Evolutionary conservation across 129 eudicot genomes (phyloP).

Genomic region (Artemisia argyi): DNA sequence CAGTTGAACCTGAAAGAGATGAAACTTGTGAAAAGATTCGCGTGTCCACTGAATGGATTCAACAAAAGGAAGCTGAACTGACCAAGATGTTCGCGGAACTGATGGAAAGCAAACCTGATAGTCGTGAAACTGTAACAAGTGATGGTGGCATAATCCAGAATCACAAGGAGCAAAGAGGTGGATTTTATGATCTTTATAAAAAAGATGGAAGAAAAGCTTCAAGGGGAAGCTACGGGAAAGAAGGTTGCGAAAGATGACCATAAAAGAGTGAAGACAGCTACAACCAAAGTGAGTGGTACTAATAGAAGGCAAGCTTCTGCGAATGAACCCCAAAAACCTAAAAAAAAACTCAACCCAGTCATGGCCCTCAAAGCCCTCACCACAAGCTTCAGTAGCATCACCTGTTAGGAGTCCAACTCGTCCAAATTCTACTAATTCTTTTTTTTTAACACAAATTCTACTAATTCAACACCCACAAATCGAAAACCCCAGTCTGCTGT

Average conservation of each 20-base stretch:
- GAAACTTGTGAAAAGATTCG: constrained; percentile 48
- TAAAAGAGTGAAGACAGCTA: constrained; percentile 52
- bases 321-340: constrained; percentile 44
- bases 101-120: constrained; percentile 64
- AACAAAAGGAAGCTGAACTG: constrained; percentile 76
- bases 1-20: constrained; percentile 32
- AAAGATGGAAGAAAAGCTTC: constrained; percentile 69
- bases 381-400: constrained; percentile 32
- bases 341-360: constrained; percentile 46
- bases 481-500: no score
- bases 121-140: constrained; percentile 34
- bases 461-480: constrained; percentile 48
- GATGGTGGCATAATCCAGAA: constrained; percentile 39
- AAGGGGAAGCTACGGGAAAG: constrained; percentile 49
- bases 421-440: constrained; percentile 37
- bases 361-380: constrained; percentile 83
- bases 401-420: constrained; percentile 44
- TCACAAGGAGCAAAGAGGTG: constrained; percentile 55
- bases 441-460: no score
- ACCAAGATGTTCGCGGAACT: constrained; percentile 62
- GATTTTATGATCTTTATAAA: constrained; percentile 58
- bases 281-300: constrained; percentile 41
- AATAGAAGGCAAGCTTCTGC: constrained; percentile 36
- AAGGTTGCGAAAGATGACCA: constrained; percentile 60
- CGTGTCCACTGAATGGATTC: constrained; percentile 59